Evolutionary conservation across 2,329 filamentous ascomycete genomes (phyloP).

Genomic region (Aspergillus tanneri): DNA sequence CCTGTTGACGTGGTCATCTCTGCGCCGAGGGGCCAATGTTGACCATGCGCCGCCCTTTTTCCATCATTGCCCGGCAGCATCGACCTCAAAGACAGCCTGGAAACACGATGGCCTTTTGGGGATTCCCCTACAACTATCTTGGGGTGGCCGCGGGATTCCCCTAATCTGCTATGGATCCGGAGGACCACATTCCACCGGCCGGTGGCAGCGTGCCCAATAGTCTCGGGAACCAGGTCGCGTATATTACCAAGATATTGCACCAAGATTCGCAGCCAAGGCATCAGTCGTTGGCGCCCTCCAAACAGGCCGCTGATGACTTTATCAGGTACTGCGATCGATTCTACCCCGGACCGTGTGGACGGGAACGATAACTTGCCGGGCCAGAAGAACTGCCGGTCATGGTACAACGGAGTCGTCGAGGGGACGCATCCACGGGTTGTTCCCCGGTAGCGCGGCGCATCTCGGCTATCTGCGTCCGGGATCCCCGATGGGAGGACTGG

Average conservation of each 20-base stretch:
- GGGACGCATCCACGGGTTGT: slow-evolving; percentile 58
- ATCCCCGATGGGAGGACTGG: slow-evolving; percentile 42
- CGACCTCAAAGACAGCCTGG: no score
- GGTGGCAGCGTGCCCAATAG: slow-evolving; percentile 62
- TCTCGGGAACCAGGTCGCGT: slow-evolving; percentile 36
- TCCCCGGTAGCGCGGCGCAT: slow-evolving; percentile 30
- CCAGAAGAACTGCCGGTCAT: slow-evolving; percentile 63
- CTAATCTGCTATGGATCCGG: slow-evolving; percentile 66
- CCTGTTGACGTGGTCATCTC: slow-evolving; percentile 48
- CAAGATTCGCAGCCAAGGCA: slow-evolving; percentile 40
- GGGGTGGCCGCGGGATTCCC: slow-evolving; percentile 64
- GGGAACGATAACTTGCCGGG: slow-evolving; percentile 41
- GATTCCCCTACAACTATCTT: slow-evolving; percentile 66
- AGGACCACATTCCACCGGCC: slow-evolving; percentile 60
- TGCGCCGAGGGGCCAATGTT: slow-evolving; percentile 41
- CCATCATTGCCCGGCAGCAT: no score
- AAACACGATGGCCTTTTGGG: slow-evolving; percentile 33
- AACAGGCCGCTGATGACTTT: slow-evolving; percentile 29
- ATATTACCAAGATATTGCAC: slow-evolving; percentile 34
- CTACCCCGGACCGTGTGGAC: slow-evolving; percentile 36
- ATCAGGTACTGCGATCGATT: slow-evolving; percentile 34
- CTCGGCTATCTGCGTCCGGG: slow-evolving; percentile 32
- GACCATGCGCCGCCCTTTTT: slow-evolving; percentile 36
- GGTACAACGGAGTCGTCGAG: slow-evolving; percentile 68
- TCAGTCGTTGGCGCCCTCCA: slow-evolving; percentile 41